Evolutionary conservation across 805 yeast genomes (phyloP).

Genomic region (Zygotorulaspora chibaensis): DNA sequence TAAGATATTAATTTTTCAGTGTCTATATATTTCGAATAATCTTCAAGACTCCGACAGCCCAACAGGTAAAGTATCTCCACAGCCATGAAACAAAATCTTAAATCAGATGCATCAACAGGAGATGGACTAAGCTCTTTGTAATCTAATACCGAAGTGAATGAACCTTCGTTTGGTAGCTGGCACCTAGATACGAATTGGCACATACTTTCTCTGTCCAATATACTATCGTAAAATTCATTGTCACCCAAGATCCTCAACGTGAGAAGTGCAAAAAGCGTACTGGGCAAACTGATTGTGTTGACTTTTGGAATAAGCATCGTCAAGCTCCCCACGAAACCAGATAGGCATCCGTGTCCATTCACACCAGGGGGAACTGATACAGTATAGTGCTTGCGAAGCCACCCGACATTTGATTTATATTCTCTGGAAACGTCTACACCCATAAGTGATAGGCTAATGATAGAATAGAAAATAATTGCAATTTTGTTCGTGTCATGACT

Average conservation of each 20-base stretch:
- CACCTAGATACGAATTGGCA: conserved; percentile 54
- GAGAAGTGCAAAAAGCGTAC: conserved; percentile 69
- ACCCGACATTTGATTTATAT: conserved; percentile 32
- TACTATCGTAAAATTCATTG: conserved; percentile 36
- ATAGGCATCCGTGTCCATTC: conserved; percentile 11
- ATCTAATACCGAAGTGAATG: conserved; percentile 48
- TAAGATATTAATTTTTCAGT: conserved; percentile 37
- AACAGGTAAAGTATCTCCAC: conserved; percentile 53
- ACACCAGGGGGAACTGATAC: conserved; percentile 32
- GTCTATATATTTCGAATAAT: conserved; percentile 41
- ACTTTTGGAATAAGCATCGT: conserved; percentile 13
- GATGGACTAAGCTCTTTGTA: conserved; percentile 31
- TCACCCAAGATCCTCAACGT: conserved; percentile 50
- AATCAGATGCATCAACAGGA: conserved; percentile 56
- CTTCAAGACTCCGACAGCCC: conserved; percentile 24
- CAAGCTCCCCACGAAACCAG: conserved; percentile 30
- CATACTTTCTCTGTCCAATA: conserved; percentile 42
- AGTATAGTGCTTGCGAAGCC: conserved; percentile 25
- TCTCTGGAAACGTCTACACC: conserved; percentile 25
- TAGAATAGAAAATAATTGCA: conserved; percentile 65
- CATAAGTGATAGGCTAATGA: conserved; percentile 45
- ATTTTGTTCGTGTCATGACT: conserved; percentile 65
- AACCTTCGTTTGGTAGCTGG: conserved; percentile 54
- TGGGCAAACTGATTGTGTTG: conserved; percentile 54
- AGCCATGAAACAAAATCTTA: conserved; percentile 74